Conservation (phyloP, 2,329 filamentous ascomycete genomes). For the Alternaria alternata region DNA sequence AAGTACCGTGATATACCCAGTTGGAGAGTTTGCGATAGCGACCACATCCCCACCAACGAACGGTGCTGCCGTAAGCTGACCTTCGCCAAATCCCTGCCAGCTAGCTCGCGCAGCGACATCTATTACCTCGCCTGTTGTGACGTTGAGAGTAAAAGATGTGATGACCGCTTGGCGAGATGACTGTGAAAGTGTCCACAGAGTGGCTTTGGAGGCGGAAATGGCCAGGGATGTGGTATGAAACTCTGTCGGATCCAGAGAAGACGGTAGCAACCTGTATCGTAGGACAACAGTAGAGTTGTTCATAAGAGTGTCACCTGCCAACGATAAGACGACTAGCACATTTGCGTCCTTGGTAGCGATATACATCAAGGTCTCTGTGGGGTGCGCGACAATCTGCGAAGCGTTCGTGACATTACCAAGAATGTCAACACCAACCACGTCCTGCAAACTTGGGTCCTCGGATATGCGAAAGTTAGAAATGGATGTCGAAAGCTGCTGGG, state of each 20-base stretch:
- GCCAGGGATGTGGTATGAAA: constrained; percentile 27
- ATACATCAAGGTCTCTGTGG: constrained; percentile 23
- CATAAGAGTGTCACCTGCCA: constrained; percentile 3
- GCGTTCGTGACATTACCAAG: constrained; percentile 28
- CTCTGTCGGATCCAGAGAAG: constrained; percentile 17
- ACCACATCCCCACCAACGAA: constrained; percentile 26
- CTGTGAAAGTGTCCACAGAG: constrained; percentile 33
- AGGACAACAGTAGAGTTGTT: neutral
- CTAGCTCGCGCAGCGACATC: constrained; percentile 23
- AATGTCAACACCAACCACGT: constrained; percentile 21
- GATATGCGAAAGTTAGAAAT: constrained; percentile 34
- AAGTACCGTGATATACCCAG: constrained; percentile 27
- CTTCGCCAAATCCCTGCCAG: constrained; percentile 24
- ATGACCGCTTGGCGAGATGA: constrained; percentile 24
- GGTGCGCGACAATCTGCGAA: constrained; percentile 32
- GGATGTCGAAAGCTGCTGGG: constrained; percentile 17
- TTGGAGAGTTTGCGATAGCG: constrained; percentile 28
- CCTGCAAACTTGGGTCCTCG: neutral
- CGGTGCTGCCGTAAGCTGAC: constrained; percentile 23
- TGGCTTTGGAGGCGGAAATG: constrained; percentile 26
- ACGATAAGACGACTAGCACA: constrained; percentile 26
- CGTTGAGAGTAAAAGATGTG: constrained; percentile 27
- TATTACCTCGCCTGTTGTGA: constrained; percentile 29
- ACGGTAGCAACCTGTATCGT: constrained; percentile 23
- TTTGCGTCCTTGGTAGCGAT: constrained; percentile 31